Conservation (phyloP, 2,329 filamentous ascomycete genomes). For the Calonectria ilicicola region DNA sequence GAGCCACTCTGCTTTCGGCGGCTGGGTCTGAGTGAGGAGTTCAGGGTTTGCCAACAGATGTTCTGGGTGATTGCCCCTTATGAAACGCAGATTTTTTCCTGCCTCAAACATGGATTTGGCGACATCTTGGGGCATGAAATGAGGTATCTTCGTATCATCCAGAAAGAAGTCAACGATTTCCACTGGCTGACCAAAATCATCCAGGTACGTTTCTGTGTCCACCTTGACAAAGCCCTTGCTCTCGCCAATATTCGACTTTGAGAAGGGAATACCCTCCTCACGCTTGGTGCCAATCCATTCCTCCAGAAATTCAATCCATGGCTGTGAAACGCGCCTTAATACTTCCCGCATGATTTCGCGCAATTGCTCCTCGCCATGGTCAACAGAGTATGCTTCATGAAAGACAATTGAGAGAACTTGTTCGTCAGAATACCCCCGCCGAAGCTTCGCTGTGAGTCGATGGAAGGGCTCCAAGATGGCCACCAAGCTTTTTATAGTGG, state of each 20-base stretch:
- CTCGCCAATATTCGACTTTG: constrained; percentile 57
- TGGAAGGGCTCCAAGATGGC: constrained; percentile 65
- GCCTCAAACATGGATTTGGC: constrained; percentile 82
- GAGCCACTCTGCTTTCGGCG: constrained; percentile 74
- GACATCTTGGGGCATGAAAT: constrained; percentile 78
- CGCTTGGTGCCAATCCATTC: constrained; percentile 80
- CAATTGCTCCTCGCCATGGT: constrained; percentile 72
- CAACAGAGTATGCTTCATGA: constrained; percentile 70
- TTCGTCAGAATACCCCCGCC: constrained; percentile 64
- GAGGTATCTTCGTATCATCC: constrained; percentile 74
- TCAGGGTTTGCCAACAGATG: constrained; percentile 74
- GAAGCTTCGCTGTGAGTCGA: constrained; percentile 61
- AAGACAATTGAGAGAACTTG: constrained; percentile 72
- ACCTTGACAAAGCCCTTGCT: constrained; percentile 72
- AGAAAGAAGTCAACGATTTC: constrained; percentile 72
- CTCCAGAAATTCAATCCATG: constrained; percentile 76
- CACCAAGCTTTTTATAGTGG: constrained; percentile 59
- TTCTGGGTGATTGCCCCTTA: constrained; percentile 76
- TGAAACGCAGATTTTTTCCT: constrained; percentile 79
- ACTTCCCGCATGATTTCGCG: constrained; percentile 76
- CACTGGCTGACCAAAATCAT: constrained; percentile 70
- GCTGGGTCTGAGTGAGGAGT: constrained; percentile 57
- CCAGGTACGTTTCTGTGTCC: constrained; percentile 64
- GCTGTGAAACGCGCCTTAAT: constrained; percentile 70
- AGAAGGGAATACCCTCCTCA: constrained; percentile 67